Conservation (phyloP, 768 basidiomycete genomes). For the Pleurotus cornucopiae region DNA sequence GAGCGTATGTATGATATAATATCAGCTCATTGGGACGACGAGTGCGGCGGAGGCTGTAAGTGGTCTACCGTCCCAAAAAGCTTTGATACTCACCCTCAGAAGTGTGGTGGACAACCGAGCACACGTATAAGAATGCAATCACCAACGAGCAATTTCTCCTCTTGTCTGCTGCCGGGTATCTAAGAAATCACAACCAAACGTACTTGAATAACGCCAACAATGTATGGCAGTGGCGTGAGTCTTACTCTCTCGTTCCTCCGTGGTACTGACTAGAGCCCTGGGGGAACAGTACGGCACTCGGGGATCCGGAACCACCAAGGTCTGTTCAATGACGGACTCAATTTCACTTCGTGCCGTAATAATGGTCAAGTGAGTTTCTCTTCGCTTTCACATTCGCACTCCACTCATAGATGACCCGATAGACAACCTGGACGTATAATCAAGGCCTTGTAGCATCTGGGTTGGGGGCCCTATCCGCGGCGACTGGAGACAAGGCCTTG, state of each 20-base stretch:
- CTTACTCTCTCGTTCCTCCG: not conserved
- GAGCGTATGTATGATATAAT: constrained; percentile 47
- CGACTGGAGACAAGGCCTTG: constrained; percentile 31
- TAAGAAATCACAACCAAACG: constrained; percentile 28
- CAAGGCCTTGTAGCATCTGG: constrained; percentile 56
- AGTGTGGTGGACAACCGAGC: constrained; percentile 57
- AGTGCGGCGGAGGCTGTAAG: constrained; percentile 49
- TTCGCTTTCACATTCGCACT: not conserved
- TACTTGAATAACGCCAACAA: constrained; percentile 47
- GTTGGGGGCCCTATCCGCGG: constrained; percentile 39
- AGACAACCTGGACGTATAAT: constrained; percentile 61
- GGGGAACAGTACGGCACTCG: constrained; percentile 28
- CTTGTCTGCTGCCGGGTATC: constrained; percentile 44
- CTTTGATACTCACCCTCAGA: not conserved
- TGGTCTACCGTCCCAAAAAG: not conserved
- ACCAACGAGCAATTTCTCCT: constrained; percentile 55
- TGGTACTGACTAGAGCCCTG: not conserved
- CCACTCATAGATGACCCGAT: not conserved
- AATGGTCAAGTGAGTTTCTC: constrained; percentile 35
- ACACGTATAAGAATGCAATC: constrained; percentile 57
- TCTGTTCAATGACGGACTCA: constrained; percentile 43
- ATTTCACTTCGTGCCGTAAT: constrained; percentile 30
- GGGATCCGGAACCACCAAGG: constrained; percentile 43
- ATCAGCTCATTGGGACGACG: constrained; percentile 43
- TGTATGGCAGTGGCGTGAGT: constrained; percentile 38